These are phyloP conservation scores for Podaxis rugospora DNA, from an alignment of 768 basidiomycete species.

Conservation along the genomic window DNA sequence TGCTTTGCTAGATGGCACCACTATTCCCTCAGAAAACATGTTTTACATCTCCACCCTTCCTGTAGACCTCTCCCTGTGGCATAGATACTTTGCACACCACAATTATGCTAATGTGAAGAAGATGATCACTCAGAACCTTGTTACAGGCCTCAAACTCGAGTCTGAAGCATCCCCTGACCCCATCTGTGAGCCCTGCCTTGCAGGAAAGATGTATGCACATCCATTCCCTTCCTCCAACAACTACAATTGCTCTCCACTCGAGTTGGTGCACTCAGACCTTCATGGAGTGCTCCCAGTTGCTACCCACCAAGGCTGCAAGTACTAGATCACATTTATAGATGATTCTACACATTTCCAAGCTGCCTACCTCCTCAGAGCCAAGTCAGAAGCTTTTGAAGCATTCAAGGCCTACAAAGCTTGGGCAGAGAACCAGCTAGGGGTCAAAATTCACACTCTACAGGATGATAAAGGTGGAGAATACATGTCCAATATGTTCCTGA, in stretches of 20 bases:
- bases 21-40: too few relatives aligned
- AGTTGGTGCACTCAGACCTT: neutral
- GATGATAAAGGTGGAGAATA: neutral
- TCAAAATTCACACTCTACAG: neutral
- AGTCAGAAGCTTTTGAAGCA: conserved; percentile 6
- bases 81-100: too few relatives aligned
- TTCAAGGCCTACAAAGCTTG: conserved; percentile 4
- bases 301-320: neutral
- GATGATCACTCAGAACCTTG: too few relatives aligned
- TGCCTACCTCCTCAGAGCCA: neutral
- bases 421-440: neutral
- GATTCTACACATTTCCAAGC: conserved; percentile 1
- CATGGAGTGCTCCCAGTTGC: neutral
- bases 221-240: neutral
- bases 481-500: too few relatives aligned
- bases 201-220: neutral
- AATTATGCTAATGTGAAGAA: too few relatives aligned
- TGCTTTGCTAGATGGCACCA: too few relatives aligned
- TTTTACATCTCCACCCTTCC: too few relatives aligned
- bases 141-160: too few relatives aligned
- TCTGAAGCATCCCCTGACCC: neutral
- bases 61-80: too few relatives aligned
- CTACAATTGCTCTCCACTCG: neutral
- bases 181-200: neutral
- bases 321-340: conserved; percentile 14